A percentile compares a stretch with the other conserved stretches of the same genome.
Conservation (phyloP, 441 rosid species). For the Viola pubescens region DNA sequence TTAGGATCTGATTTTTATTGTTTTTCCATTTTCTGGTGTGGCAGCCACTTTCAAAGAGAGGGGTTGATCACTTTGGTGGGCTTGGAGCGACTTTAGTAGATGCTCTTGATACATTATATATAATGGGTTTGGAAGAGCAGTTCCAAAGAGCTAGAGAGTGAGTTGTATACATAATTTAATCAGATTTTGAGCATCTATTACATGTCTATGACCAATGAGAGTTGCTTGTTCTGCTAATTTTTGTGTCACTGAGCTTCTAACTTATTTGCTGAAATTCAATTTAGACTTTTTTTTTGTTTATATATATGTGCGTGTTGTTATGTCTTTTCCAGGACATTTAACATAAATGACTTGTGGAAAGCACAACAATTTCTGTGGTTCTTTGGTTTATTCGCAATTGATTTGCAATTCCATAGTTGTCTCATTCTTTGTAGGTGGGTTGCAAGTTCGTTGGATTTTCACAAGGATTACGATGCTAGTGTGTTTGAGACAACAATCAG, state of each 20-base stretch:
- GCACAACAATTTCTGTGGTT: too few species aligned
- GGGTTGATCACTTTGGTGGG: slow-evolving; percentile 91
- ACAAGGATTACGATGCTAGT: slow-evolving; percentile 89
- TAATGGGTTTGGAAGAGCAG: slow-evolving; percentile 92
- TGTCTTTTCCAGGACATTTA: too few species aligned
- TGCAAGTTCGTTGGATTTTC: slow-evolving; percentile 75
- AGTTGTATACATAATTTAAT: slow-evolving; percentile 20
- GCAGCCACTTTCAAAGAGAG: slow-evolving; percentile 91
- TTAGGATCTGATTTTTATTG: slow-evolving; percentile 5
- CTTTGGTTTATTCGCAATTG: too few species aligned
- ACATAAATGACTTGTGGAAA: too few species aligned
- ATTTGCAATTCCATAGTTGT: not conserved
- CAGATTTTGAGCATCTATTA: not conserved
- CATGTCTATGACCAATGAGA: too few species aligned
- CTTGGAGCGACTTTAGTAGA: slow-evolving; percentile 94
- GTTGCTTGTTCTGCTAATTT: too few species aligned
- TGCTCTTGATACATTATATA: slow-evolving; percentile 81
- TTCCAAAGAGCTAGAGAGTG: slow-evolving; percentile 91
- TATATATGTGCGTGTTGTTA: too few species aligned
- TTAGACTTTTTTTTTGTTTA: too few species aligned
- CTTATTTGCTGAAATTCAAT: too few species aligned
- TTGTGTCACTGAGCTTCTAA: too few species aligned
- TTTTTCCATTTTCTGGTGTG: not conserved
- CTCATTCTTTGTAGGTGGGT: slow-evolving; percentile 69
- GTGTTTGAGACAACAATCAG: slow-evolving; percentile 99